Evolutionary conservation across 208 protist species (phyloP).

Genomic region (Trypanosoma vivax): DNA sequence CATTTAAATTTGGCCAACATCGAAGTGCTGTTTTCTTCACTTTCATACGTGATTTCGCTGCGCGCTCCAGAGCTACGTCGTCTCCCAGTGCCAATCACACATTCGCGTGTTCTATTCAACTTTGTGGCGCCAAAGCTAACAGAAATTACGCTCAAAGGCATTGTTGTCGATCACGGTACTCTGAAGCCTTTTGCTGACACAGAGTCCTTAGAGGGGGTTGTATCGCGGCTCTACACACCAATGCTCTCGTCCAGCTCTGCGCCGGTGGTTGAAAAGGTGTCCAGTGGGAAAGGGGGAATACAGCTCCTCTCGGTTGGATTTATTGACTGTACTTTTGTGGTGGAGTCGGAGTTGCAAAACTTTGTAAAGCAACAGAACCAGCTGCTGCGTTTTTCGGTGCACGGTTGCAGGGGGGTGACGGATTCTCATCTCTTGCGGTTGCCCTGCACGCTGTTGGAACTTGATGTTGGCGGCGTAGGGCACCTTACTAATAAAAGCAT

Average conservation of each 20-base stretch:
- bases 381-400: slow-evolving; percentile 18
- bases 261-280: background rate
- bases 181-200: slow-evolving; percentile 10
- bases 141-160: slow-evolving; percentile 20
- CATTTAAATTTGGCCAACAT: slow-evolving; percentile 16
- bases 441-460: slow-evolving; percentile 17
- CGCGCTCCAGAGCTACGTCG: slow-evolving; percentile 18
- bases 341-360: slow-evolving; percentile 8
- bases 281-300: background rate
- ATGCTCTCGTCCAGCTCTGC: background rate
- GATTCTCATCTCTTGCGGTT: slow-evolving; percentile 12
- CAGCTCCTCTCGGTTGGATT: slow-evolving; percentile 20
- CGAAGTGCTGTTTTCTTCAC: slow-evolving; percentile 26
- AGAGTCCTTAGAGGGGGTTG: background rate
- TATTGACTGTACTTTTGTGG: slow-evolving; percentile 16
- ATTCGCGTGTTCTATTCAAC: slow-evolving; percentile 20
- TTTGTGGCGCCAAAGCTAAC: slow-evolving; percentile 21
- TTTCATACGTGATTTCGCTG: slow-evolving; percentile 21
- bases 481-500: slow-evolving; percentile 18
- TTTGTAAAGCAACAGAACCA: slow-evolving; percentile 20
- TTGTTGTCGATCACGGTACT: slow-evolving; percentile 21
- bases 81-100: slow-evolving; percentile 19
- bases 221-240: background rate
- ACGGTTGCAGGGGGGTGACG: slow-evolving; percentile 18
- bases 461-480: slow-evolving; percentile 19